phyloP scores from a whole-genome alignment of 1,284 basidiomycete genomes.

The Mycena sp. region DNA sequence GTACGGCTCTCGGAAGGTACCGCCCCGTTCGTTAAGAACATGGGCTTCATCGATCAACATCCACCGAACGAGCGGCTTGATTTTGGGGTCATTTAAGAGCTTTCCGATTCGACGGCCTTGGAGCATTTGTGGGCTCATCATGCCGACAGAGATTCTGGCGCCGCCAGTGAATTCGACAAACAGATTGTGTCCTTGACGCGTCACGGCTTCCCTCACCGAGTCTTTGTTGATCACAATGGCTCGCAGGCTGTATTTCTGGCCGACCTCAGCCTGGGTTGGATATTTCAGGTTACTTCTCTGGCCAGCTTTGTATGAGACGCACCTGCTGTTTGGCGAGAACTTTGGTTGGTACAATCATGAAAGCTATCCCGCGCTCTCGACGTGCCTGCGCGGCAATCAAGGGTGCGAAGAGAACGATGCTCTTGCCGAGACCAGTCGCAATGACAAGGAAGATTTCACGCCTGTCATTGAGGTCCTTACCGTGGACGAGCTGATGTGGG shows the following conservation, averaged over 20 bases:
- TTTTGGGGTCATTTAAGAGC: background rate
- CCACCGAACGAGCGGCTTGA: slow-evolving; percentile 16
- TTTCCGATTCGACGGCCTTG: slow-evolving; percentile 3
- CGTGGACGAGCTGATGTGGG: slow-evolving; percentile 21
- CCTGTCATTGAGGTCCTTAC: slow-evolving; percentile 21
- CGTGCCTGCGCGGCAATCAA: slow-evolving; percentile 18
- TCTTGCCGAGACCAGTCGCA: slow-evolving; percentile 26
- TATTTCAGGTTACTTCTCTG: background rate
- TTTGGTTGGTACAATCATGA: slow-evolving; percentile 29
- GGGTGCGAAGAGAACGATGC: slow-evolving; percentile 18
- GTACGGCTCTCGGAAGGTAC: slow-evolving; percentile 9
- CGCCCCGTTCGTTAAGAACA: slow-evolving; percentile 12
- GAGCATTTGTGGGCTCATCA: slow-evolving; percentile 33
- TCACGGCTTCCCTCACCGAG: slow-evolving; percentile 15
- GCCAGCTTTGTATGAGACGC: background rate
- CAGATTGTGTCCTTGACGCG: slow-evolving; percentile 7
- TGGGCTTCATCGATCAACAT: slow-evolving; percentile 28
- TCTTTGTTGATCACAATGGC: slow-evolving; percentile 24
- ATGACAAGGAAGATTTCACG: slow-evolving; percentile 26
- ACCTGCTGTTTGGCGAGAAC: slow-evolving; percentile 24
- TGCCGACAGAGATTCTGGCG: slow-evolving; percentile 9
- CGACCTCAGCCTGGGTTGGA: slow-evolving; percentile 11
- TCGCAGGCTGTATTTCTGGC: slow-evolving; percentile 8
- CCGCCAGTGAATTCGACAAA: background rate
- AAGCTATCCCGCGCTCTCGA: slow-evolving; percentile 21